Evolutionary conservation across 2,329 filamentous ascomycete genomes (phyloP).

Genomic region (Colletotrichum australisinense): DNA sequence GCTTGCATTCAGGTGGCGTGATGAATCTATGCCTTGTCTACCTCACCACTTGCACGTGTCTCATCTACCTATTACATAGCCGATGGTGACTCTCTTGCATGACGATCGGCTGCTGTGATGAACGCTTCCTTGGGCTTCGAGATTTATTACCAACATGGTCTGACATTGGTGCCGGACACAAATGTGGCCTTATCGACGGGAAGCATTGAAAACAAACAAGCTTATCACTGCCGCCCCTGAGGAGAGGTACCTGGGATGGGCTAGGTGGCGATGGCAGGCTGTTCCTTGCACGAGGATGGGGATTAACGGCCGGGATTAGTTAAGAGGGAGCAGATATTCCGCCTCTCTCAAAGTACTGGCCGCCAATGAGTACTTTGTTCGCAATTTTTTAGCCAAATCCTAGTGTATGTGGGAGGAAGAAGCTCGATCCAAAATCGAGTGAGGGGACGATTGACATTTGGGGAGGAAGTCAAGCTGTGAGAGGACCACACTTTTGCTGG

Average conservation of each 20-base stretch:
- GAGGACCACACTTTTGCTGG: no score
- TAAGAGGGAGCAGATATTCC: not conserved
- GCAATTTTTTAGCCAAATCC: not conserved
- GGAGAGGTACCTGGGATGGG: not conserved
- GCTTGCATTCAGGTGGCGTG: conserved; percentile 17
- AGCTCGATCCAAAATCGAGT: not conserved
- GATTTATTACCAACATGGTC: not conserved
- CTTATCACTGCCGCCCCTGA: not conserved
- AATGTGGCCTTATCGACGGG: no score
- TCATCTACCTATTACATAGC: no score
- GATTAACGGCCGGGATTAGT: conserved; percentile 1
- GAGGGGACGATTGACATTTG: not conserved
- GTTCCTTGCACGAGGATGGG: not conserved
- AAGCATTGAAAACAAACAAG: not conserved
- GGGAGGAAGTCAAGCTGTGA: no score
- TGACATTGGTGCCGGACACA: not conserved
- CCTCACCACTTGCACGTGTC: not conserved
- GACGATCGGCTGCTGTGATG: not conserved
- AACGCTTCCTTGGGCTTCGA: not conserved
- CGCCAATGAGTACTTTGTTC: not conserved
- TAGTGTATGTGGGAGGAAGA: not conserved
- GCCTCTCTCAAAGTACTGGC: not conserved
- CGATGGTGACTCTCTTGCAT: not conserved
- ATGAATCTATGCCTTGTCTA: conserved; percentile 3
- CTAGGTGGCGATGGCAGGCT: conserved; percentile 8